Conservation (phyloP, 306 rosid genomes). For the Castanea sativa region DNA sequence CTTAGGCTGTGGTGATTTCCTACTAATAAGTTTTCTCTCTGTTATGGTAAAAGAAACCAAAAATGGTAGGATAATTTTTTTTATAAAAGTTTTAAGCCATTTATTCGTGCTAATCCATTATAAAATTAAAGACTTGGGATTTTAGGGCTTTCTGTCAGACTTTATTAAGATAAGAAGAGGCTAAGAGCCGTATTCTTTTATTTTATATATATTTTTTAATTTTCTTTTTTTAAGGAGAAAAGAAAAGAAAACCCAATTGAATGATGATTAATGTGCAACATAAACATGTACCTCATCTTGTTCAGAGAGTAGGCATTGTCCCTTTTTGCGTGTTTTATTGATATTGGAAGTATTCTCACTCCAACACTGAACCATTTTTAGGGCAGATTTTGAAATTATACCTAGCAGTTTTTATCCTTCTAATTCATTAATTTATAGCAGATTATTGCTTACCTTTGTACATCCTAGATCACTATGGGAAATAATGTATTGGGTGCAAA, state of each 20-base stretch:
- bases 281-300: background rate
- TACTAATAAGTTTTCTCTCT: constrained; percentile 2
- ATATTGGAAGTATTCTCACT: too few species aligned
- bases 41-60: background rate
- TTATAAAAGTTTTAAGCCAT: background rate
- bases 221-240: background rate
- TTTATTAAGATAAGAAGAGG: constrained; percentile 2
- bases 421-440: background rate
- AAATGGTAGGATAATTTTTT: background rate
- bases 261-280: background rate
- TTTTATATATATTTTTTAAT: background rate
- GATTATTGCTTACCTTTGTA: background rate
- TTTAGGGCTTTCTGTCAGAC: constrained; percentile 6
- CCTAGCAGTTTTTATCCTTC: background rate
- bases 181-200: background rate
- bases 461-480: background rate
- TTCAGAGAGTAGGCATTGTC: background rate
- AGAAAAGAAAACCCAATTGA: too few species aligned
- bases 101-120: background rate
- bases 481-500: background rate
- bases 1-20: constrained; percentile 4
- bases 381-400: background rate
- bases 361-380: too few species aligned
- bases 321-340: too few species aligned
- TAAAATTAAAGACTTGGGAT: background rate